A percentile compares a stretch with the other conserved stretches of the same genome.
phyloP scores from a whole-genome alignment of 768 basidiomycete genomes.

The Hericium alpestre region DNA sequence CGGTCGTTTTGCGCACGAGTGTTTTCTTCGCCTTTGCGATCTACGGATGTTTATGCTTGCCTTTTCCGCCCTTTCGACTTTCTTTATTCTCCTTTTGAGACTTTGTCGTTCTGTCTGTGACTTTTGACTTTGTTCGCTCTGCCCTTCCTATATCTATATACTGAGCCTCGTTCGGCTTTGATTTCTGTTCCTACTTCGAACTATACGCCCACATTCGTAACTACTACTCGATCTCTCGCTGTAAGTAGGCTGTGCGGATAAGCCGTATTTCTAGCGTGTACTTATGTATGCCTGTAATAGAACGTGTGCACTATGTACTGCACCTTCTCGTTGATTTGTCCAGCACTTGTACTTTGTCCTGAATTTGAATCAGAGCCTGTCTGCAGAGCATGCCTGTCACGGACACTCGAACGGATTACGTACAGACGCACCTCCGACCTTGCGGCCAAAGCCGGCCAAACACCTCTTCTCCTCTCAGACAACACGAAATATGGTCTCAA shows the following conservation, averaged over 20 bases:
- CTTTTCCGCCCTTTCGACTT: neutral
- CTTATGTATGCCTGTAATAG: neutral
- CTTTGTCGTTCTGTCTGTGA: neutral
- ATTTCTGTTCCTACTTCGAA: neutral
- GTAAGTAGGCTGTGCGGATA: neutral
- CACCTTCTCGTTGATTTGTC: neutral
- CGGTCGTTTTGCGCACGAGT: neutral
- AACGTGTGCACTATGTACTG: neutral
- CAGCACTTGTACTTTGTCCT: neutral
- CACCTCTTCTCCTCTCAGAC: conserved; percentile 3
- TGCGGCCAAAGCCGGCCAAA: conserved; percentile 8
- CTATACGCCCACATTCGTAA: conserved; percentile 2
- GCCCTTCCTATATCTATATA: neutral
- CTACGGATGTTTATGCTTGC: neutral
- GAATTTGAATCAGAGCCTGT: neutral
- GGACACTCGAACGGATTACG: neutral
- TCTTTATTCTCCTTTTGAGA: neutral
- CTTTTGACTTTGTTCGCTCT: neutral
- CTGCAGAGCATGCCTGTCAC: too few relatives aligned
- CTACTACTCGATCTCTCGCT: neutral
- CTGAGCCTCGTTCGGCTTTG: neutral
- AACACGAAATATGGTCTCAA: conserved; percentile 48
- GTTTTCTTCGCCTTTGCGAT: neutral
- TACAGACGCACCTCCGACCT: neutral
- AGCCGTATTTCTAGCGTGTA: neutral